Evolutionary conservation across 2,329 filamentous ascomycete genomes (phyloP), one percentile per base, ranked within the genome.

Genomic region (Taxawa tesnikishii): DNA sequence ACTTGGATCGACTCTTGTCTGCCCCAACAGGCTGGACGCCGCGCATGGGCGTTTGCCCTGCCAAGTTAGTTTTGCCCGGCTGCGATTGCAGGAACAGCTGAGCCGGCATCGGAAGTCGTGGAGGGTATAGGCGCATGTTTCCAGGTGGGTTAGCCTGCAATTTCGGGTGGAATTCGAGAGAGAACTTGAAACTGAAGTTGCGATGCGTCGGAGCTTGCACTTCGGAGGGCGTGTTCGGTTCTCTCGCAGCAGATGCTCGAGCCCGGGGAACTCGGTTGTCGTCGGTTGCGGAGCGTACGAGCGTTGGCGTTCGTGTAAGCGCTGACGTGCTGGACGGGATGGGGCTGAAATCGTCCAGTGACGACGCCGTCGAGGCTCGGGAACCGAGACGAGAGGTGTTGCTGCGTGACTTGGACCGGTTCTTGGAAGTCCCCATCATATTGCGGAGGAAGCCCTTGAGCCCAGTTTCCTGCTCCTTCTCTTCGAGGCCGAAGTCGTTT

Each of bases 111-210:
- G 83, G 83, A 4, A 90, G 66, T 9, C 77, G 67, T 2, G 83
- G 82, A 4, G 74, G 68, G 14, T 65, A 66, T 13, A 87, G 61
- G n/a, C 65, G 64, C 53, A 78, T 67, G 3, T 75, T 70, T 25
- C 78, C 70, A 3, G 68, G 70, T 0, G 63, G 60, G 32, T 70
- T 63, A 40, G 69, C 67, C 54, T 45, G 57, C n/a, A 24, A 26
- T 34, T 67, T 66, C 36, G 73, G 68, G 25, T 75, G 65, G 66
- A 72, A 79, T 38, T 79, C 76, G 2, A 85, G 65, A 7, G 77
- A 73, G 47, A 87, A 87, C 39, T 77, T 81, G 62, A 87, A 87
- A 38, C 73, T 67, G 46, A 73, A 83, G 41, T 59, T 67, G 62
- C 50, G 67, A 58, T 49, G 70, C 58, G 42, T 73, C n/a, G 26